A percentile compares a stretch with the other conserved stretches of the same genome.
These are phyloP conservation scores for Daedaleopsis sinensis DNA, from an alignment of 768 basidiomycete species.

Conservation along the genomic window DNA sequence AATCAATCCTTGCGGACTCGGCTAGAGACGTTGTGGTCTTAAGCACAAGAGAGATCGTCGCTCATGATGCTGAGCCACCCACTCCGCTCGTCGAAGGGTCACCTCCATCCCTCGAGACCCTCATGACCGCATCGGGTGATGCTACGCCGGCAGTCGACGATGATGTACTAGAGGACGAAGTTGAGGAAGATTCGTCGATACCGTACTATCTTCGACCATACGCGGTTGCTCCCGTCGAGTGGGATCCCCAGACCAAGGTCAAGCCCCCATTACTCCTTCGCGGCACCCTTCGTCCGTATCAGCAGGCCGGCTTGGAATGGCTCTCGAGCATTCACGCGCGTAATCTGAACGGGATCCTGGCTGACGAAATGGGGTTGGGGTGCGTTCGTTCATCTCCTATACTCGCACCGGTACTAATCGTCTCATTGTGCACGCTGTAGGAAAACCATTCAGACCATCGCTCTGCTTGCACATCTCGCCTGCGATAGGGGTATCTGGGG, in stretches of 20 bases:
- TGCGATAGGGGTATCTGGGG: constrained; percentile 92
- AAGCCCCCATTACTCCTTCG: constrained; percentile 77
- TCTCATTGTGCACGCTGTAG: constrained; percentile 42
- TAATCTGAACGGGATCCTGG: constrained; percentile 80
- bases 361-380: constrained; percentile 97
- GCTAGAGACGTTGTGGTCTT: too few relatives aligned
- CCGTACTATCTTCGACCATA: constrained; percentile 62
- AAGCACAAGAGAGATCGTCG: too few relatives aligned
- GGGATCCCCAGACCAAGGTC: constrained; percentile 61
- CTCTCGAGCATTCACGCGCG: constrained; percentile 84
- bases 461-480: constrained; percentile 89
- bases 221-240: constrained; percentile 71
- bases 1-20: too few relatives aligned
- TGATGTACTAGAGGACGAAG: constrained; percentile 40
- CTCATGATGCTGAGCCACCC: too few relatives aligned
- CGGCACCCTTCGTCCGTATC: constrained; percentile 89
- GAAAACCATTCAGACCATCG: constrained; percentile 96
- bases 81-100: neutral
- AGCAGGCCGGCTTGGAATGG: constrained; percentile 94
- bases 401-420: neutral
- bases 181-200: constrained; percentile 42
- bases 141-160: constrained; percentile 30
- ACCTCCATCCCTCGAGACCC: neutral
- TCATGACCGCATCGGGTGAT: constrained; percentile 14
- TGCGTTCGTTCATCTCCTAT: constrained; percentile 37